A percentile compares a stretch with the other conserved stretches of the same genome.
These are phyloP conservation scores for Fusarium brevicatenulatum DNA, from an alignment of 2,329 filamentous ascomycete species.

Conservation along the genomic window DNA sequence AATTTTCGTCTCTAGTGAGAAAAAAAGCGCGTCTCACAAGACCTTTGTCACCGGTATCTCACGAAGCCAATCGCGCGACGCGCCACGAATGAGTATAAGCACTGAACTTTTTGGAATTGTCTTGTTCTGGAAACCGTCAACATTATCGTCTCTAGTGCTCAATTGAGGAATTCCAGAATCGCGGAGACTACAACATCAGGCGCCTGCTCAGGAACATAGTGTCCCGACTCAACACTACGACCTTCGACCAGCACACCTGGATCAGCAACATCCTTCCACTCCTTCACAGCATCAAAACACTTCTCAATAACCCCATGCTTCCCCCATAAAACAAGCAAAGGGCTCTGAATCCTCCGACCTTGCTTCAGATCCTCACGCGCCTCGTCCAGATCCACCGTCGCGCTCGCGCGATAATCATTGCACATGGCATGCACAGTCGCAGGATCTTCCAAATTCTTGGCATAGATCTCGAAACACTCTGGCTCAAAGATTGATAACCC, in stretches of 20 bases:
- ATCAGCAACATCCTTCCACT: constrained; percentile 61
- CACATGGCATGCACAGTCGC: constrained; percentile 60
- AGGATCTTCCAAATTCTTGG: constrained; percentile 53
- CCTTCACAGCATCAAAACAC: constrained; percentile 58
- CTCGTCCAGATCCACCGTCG: constrained; percentile 62
- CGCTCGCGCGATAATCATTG: constrained; percentile 66
- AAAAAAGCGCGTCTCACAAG: neutral
- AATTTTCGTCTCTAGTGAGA: neutral
- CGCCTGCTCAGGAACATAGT: constrained; percentile 63
- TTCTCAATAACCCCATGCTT: constrained; percentile 59
- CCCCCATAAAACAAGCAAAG: constrained; percentile 63
- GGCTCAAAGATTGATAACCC: constrained; percentile 50
- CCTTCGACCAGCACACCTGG: constrained; percentile 51
- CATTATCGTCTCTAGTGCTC: neutral
- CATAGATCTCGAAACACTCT: constrained; percentile 54
- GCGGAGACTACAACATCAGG: constrained; percentile 57
- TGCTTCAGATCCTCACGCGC: constrained; percentile 56
- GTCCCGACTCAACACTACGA: constrained; percentile 56
- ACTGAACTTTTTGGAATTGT: neutral
- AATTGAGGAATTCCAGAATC: constrained; percentile 54
- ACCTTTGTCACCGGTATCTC: neutral
- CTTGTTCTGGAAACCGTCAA: too few relatives aligned
- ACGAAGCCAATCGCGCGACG: neutral
- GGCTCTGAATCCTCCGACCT: constrained; percentile 56
- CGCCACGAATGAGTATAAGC: neutral